Evolutionary conservation across 2,329 filamentous ascomycete genomes (phyloP).

Genomic region (Cladophialophora psammophila): DNA sequence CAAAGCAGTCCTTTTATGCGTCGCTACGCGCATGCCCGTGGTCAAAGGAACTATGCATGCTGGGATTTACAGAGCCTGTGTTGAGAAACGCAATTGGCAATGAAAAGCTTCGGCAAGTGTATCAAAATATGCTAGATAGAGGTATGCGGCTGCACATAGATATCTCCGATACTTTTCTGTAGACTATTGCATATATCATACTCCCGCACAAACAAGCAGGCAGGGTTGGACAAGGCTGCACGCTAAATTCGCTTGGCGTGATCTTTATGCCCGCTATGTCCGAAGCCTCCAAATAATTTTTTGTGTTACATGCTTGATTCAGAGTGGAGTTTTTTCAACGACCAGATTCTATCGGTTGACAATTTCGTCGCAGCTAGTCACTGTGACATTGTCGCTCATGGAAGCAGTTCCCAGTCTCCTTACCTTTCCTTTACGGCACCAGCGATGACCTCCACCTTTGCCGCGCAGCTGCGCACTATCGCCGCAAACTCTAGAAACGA

Average conservation of each 20-base stretch:
- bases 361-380: background rate
- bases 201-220: background rate
- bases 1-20: conserved; percentile 61
- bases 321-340: conserved; percentile 14
- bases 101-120: conserved; percentile 31
- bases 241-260: background rate
- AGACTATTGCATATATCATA: background rate
- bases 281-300: conserved; percentile 24
- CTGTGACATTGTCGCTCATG: background rate
- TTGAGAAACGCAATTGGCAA: conserved; percentile 40
- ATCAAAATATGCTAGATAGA: conserved; percentile 36
- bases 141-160: conserved; percentile 36
- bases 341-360: background rate
- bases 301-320: conserved; percentile 4
- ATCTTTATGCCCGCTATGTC: conserved; percentile 22
- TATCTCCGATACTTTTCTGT: conserved; percentile 21
- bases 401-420: background rate
- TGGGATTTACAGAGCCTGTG: conserved; percentile 59
- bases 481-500: conserved; percentile 88
- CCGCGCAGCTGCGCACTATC: conserved; percentile 92
- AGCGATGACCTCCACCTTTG: conserved; percentile 81
- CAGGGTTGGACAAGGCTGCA: background rate
- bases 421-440: background rate
- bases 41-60: conserved; percentile 66
- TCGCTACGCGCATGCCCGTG: conserved; percentile 67